These are phyloP conservation scores for Aspergillus piperis DNA, from an alignment of 2,329 filamentous ascomycete genomes.

Conservation along the genomic window DNA sequence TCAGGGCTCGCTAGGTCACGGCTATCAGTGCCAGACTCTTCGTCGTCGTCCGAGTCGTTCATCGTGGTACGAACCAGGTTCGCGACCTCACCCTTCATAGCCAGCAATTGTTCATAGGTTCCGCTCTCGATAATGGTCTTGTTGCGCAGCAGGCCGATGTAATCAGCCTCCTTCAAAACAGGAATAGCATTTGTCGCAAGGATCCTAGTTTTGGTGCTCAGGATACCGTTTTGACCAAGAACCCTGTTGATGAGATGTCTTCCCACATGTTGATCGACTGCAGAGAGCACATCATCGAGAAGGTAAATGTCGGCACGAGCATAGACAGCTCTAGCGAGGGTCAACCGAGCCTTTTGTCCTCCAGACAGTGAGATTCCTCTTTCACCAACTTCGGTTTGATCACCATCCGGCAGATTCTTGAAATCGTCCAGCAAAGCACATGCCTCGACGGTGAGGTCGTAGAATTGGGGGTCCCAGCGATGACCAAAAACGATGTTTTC, in stretches of 20 bases:
- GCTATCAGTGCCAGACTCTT: slow-evolving; percentile 53
- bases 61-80: slow-evolving; percentile 78
- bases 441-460: slow-evolving; percentile 86
- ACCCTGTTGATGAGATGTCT: slow-evolving; percentile 94
- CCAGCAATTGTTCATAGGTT: slow-evolving; percentile 86
- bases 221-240: slow-evolving; percentile 77
- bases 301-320: slow-evolving; percentile 95
- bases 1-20: slow-evolving; percentile 68
- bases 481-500: slow-evolving; percentile 98
- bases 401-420: slow-evolving; percentile 86
- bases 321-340: slow-evolving; percentile 90
- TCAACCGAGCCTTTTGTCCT: slow-evolving; percentile 92
- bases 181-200: slow-evolving; percentile 94
- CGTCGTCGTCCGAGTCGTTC: slow-evolving; percentile 45
- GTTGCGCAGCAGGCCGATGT: slow-evolving; percentile 80
- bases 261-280: slow-evolving; percentile 97
- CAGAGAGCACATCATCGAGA: slow-evolving; percentile 89
- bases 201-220: slow-evolving; percentile 84
- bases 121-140: slow-evolving; percentile 83
- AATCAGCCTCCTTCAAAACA: slow-evolving; percentile 85
- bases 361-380: slow-evolving; percentile 94
- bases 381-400: slow-evolving; percentile 95
- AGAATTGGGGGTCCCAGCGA: slow-evolving; percentile 89
- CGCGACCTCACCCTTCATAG: slow-evolving; percentile 88
- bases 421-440: slow-evolving; percentile 93